Conservation (phyloP, 2,329 filamentous ascomycete genomes). For the Chaetomium olivaceum region DNA sequence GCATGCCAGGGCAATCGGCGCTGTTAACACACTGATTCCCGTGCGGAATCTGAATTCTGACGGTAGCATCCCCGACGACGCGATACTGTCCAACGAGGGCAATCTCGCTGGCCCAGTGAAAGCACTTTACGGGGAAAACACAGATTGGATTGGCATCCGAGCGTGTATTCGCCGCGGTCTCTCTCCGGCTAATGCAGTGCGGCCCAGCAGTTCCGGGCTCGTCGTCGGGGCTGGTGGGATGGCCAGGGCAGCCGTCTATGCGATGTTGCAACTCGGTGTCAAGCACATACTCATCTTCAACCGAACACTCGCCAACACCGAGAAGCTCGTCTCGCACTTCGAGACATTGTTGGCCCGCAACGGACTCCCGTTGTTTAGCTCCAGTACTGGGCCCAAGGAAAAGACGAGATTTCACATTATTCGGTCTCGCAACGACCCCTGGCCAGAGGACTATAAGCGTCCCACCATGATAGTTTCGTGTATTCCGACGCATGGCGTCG, state of each 20-base stretch:
- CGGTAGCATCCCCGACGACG: conserved; percentile 57
- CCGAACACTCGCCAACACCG: conserved; percentile 65
- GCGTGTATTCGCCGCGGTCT: conserved; percentile 71
- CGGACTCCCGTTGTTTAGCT: conserved; percentile 46
- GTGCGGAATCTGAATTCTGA: conserved; percentile 59
- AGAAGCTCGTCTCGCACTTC: conserved; percentile 69
- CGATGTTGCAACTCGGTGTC: conserved; percentile 75
- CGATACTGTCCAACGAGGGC: conserved; percentile 54
- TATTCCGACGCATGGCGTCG: conserved; percentile 69
- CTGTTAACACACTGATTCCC: conserved; percentile 74
- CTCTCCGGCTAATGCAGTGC: conserved; percentile 68
- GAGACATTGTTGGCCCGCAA: conserved; percentile 52
- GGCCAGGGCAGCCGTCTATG: conserved; percentile 75
- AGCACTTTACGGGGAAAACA: conserved; percentile 76
- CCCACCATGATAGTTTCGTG: conserved; percentile 77
- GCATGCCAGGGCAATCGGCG: conserved; percentile 73
- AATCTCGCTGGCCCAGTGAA: conserved; percentile 66
- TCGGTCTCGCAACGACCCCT: conserved; percentile 57
- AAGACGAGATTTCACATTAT: conserved; percentile 59
- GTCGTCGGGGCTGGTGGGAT: conserved; percentile 71
- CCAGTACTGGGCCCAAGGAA: conserved; percentile 44
- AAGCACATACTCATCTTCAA: conserved; percentile 76
- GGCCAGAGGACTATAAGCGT: conserved; percentile 62
- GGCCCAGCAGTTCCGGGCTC: conserved; percentile 56
- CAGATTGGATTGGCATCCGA: conserved; percentile 77